phyloP scores from a whole-genome alignment of 225 moss, liverwort and hornwort genomes.

The Takakia lepidozioides region DNA sequence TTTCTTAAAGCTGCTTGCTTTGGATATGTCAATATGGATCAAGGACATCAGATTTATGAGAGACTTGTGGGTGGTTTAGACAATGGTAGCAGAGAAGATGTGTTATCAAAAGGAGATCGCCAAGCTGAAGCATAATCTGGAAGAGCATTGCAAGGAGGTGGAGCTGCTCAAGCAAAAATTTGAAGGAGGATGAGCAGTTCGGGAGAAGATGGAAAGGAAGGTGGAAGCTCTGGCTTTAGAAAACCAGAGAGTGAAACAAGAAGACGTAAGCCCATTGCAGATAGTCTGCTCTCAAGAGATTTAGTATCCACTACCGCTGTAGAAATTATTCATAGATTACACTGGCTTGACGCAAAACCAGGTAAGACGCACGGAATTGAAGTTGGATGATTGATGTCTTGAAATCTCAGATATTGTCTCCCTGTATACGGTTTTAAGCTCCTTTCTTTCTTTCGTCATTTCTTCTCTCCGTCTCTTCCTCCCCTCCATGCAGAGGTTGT shows the following conservation, averaged over 20 bases:
- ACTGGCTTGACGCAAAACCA: no score
- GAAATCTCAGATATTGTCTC: no score
- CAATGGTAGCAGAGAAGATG: constrained; percentile 51
- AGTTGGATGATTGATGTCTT: no score
- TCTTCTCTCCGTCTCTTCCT: no score
- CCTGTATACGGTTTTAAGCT: no score
- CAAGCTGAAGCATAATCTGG: constrained; percentile 37
- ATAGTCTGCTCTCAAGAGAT: not conserved
- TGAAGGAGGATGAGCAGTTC: constrained; percentile 57
- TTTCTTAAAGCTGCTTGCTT: no score
- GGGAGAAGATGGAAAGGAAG: constrained; percentile 73
- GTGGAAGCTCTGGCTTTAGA: constrained; percentile 27
- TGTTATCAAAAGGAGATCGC: constrained; percentile 47
- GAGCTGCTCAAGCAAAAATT: constrained; percentile 48
- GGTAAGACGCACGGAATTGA: no score
- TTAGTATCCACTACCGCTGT: not conserved
- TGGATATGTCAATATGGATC: no score
- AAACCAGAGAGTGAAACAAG: constrained; percentile 30
- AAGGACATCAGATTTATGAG: not conserved
- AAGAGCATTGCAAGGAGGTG: constrained; percentile 45
- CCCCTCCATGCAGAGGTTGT: no score
- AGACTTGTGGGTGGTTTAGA: constrained; percentile 11
- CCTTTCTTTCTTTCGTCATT: no score
- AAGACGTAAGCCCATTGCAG: constrained; percentile 20
- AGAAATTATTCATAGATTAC: no score